Percentiles rank a stretch among this genome's conserved stretches.
These are phyloP conservation scores for Teratosphaeria destructans DNA, from an alignment of 2,329 filamentous ascomycete genomes.

Conservation along the genomic window DNA sequence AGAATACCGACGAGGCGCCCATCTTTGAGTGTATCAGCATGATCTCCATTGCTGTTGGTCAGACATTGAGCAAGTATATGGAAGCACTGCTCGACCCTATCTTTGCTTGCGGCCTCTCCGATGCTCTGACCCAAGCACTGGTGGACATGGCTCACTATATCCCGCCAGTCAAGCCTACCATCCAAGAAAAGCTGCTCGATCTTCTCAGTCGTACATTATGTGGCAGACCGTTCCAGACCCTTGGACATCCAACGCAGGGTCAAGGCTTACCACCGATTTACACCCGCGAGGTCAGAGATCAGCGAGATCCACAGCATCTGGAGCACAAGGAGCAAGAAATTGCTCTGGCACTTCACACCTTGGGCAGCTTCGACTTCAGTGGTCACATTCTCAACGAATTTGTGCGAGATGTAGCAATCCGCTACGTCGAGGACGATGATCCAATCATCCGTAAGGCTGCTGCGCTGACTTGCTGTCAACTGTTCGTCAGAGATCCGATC, in stretches of 20 bases:
- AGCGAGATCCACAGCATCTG: conserved; percentile 70
- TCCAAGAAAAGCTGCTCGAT: conserved; percentile 87
- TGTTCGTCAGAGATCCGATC: conserved; percentile 93
- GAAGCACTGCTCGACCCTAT: conserved; percentile 90
- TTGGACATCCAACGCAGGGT: conserved; percentile 85
- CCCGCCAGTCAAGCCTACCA: conserved; percentile 80
- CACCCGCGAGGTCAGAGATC: conserved; percentile 56
- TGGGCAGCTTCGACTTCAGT: conserved; percentile 95
- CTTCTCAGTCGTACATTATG: conserved; percentile 92
- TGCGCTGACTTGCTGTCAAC: conserved; percentile 91
- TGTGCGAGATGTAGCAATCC: conserved; percentile 93
- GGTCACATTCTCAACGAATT: conserved; percentile 95
- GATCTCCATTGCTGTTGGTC: conserved; percentile 85
- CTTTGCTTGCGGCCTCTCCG: conserved; percentile 89
- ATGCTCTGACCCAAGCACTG: conserved; percentile 85
- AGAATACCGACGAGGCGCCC: conserved; percentile 53
- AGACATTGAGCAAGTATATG: conserved; percentile 97
- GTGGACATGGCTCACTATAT: conserved; percentile 99
- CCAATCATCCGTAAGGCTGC: conserved; percentile 87
- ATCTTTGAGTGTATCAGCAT: conserved; percentile 98
- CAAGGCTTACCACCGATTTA: conserved; percentile 72
- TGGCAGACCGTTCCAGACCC: conserved; percentile 79
- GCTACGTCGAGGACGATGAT: conserved; percentile 95
- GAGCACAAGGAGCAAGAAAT: conserved; percentile 76
- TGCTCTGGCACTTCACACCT: conserved; percentile 81